Evolutionary conservation across 192 early-diverging fungal species (phyloP).

Genomic region (Coemansia sp.): DNA sequence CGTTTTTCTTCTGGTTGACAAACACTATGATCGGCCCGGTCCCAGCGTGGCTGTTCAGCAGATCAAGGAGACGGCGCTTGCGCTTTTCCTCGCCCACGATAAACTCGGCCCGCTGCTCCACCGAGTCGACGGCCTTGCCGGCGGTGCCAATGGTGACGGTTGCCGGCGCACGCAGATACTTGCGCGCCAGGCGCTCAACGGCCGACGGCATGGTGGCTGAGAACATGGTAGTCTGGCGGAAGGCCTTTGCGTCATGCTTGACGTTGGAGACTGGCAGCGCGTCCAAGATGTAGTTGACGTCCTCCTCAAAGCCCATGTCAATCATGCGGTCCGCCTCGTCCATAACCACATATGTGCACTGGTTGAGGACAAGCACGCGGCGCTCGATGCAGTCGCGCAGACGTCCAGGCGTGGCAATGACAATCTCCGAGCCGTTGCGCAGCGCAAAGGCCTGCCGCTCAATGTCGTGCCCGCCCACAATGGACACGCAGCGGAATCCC

Average conservation of each 20-base stretch:
- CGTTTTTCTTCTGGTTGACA: conserved; percentile 94
- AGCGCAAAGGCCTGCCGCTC: conserved; percentile 86
- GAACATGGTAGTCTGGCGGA: conserved; percentile 98
- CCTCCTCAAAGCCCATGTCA: conserved; percentile 91
- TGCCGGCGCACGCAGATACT: conserved; percentile 85
- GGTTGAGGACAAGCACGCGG: conserved; percentile 83
- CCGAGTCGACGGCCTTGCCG: conserved; percentile 93
- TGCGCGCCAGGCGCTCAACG: conserved; percentile 91
- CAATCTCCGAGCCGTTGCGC: conserved; percentile 88
- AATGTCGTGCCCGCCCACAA: conserved; percentile 82
- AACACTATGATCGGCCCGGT: conserved; percentile 90
- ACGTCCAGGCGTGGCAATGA: conserved; percentile 97
- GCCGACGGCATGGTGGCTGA: conserved; percentile 97
- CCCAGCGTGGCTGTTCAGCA: conserved; percentile 62
- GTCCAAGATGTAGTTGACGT: conserved; percentile 94
- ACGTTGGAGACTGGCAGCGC: conserved; percentile 86
- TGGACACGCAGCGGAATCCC: conserved; percentile 77
- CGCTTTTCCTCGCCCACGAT: conserved; percentile 76
- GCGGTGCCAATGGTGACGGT: conserved; percentile 94
- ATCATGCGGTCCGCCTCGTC: conserved; percentile 98
- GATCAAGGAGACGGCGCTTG: conserved; percentile 69
- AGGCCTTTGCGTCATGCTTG: conserved; percentile 76
- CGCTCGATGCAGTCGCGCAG: conserved; percentile 88
- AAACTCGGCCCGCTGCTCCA: conserved; percentile 95
- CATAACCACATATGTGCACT: conserved; percentile 98